These are phyloP conservation scores for Penicillium dipodomyicola DNA, from an alignment of 495 filamentous ascomycete genomes.

Conservation along the genomic window DNA sequence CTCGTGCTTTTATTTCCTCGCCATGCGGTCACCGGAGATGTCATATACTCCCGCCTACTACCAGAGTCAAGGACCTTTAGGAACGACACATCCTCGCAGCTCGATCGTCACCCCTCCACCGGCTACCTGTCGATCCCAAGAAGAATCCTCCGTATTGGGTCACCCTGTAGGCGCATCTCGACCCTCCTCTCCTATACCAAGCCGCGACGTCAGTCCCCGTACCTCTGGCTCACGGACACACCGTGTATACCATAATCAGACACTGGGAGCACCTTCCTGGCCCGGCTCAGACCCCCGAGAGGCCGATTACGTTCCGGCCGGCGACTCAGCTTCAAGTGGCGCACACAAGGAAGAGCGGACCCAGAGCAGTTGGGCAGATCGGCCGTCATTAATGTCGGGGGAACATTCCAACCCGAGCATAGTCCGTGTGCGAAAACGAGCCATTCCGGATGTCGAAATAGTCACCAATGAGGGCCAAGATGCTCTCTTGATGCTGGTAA, in stretches of 20 bases:
- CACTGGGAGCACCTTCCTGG: conserved; percentile 18
- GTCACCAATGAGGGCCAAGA: conserved; percentile 32
- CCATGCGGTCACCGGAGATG: conserved; percentile 44
- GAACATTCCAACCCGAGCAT: conserved; percentile 29
- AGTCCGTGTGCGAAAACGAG: conserved; percentile 34
- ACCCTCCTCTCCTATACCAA: conserved; percentile 15
- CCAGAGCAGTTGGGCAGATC: conserved; percentile 39
- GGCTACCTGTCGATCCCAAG: conserved; percentile 23
- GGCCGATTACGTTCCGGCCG: conserved; percentile 27
- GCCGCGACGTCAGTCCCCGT: conserved; percentile 19
- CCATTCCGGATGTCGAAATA: conserved; percentile 24
- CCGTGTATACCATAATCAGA: conserved; percentile 13
- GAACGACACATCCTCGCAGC: conserved; percentile 24
- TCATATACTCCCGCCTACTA: conserved; percentile 43
- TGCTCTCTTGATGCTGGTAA: conserved; percentile 43
- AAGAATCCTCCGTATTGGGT: conserved; percentile 16
- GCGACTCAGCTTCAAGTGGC: conserved; percentile 30
- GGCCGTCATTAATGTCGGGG: conserved; percentile 43
- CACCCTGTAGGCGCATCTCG: conserved; percentile 12
- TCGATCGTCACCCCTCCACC: conserved; percentile 24
- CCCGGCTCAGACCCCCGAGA: conserved; percentile 20
- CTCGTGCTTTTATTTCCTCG: conserved; percentile 10
- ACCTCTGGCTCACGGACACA: conserved; percentile 20
- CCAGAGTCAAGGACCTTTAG: conserved; percentile 31
- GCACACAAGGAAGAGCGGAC: conserved; percentile 36